Evolutionary conservation across 192 early-diverging fungal genomes (phyloP), one percentile per base, ranked within the genome.

Genomic region (Neocallimastix lanati): DNA sequence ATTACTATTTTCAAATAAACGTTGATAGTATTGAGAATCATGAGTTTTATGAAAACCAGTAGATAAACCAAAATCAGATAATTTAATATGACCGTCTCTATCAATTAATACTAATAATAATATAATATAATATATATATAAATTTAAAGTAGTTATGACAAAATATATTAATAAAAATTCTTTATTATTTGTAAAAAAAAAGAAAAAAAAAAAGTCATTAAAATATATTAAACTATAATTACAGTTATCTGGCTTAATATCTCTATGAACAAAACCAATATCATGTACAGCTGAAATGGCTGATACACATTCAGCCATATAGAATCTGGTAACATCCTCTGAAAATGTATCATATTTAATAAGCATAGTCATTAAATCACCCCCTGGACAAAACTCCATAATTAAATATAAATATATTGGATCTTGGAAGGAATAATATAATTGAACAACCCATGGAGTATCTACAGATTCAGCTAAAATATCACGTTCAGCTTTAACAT

Each of bases 11-110:
- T 94, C 93, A 78, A 93, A 82, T 77, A 95, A 84, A 28, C 90
- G 86, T 82, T 93, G 92, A 82, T 99, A 99, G 84, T 96, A 99
- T 36, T 92, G 88, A 33, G 97, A 97, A 85, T 98, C 97, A 82
- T 99, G 97, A 28, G 96, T 97, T 87, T 95, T 95, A 87, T 98
- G 96, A 86, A 99, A 99, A 0, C 98, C 98, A 7, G 97, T 99
- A 12, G 96, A 97, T 16, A 99, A 89, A n/a, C 98, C 98, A 90
- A 99, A 99, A 85, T 99, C 98, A 14, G 96, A 96, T 14, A 99
- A 87, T 86, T 99, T 99, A 76, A 99, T 91, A 83, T 99, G 98
- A 27, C 98, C 98, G 83, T 95, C 93, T 80, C 93, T 92, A 85
- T 98, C 97, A 80, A 99, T 96, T 76, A 99, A 86, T 77, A 95